These are phyloP conservation scores for Mycena alexandri DNA, from an alignment of 768 basidiomycete genomes.

Conservation along the genomic window DNA sequence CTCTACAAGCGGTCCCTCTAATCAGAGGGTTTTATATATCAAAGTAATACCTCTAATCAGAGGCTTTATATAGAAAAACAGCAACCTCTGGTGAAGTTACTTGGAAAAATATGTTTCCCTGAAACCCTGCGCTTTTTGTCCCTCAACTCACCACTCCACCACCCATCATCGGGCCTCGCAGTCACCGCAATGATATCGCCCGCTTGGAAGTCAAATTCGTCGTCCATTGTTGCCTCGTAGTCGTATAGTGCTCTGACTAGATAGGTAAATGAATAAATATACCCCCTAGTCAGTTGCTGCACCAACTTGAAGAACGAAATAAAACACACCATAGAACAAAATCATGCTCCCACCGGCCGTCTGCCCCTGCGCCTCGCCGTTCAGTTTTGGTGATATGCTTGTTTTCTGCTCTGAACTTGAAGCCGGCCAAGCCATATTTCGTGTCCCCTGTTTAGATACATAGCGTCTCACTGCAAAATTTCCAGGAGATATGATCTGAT, in stretches of 20 bases:
- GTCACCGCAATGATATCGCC: constrained; percentile 98
- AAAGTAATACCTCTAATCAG: too few species aligned
- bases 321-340: constrained; percentile 85
- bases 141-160: constrained; percentile 95
- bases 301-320: not conserved
- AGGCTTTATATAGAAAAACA: too few species aligned
- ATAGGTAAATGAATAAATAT: constrained; percentile 37
- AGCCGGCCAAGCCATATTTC: too few species aligned
- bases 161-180: constrained; percentile 93
- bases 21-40: too few species aligned
- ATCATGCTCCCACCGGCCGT: constrained; percentile 88
- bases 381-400: constrained; percentile 62
- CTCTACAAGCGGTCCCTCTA: too few species aligned
- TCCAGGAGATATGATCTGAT: too few species aligned
- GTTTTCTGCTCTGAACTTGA: too few species aligned
- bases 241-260: constrained; percentile 92
- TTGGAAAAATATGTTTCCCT: constrained; percentile 87
- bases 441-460: too few species aligned
- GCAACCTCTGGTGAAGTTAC: too few species aligned
- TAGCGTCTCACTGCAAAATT: too few species aligned
- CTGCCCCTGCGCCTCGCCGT: constrained; percentile 47
- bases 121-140: constrained; percentile 78
- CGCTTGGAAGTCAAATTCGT: constrained; percentile 96
- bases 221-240: constrained; percentile 85
- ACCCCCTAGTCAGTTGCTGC: not conserved